Base-by-base conservation (phyloP, 2,329 filamentous ascomycete genomes). In the Calcarisporium arbuscula region DNA sequence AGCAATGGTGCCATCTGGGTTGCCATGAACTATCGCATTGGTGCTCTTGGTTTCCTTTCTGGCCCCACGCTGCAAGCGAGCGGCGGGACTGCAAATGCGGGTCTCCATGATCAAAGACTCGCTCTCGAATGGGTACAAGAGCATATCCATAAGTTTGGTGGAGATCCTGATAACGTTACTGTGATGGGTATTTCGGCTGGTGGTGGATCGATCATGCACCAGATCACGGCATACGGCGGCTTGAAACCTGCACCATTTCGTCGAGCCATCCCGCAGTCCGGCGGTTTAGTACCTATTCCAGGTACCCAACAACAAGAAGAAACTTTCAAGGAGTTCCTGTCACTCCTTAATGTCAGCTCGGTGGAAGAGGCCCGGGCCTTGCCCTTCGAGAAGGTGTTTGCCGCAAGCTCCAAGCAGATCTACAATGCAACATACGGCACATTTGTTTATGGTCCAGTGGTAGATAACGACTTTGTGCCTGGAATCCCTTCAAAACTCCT, bases 141-240 rank as follows among this genome's bases (percentile, higher is more conserved):
- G 8, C 23, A 47, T 8, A 46, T 47, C 22, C 11, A 30, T 11
- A 30, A 36, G 10, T 47, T 47, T 30, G 44, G 44, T 4, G 44
- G 44, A 3, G 41, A 47, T 33, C 70, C 75, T 0, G 53, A 57
- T 2, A 74, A 72, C 38, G 74, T 80, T 5, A 80, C 75, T 0
- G 71, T 81, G 19, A 77, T 70, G 65, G 77, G 77, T 5, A 27
- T 40, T 7, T 40, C 38, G 8, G 40, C 42, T n/a, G 40, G 42
- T 15, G 40, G 32, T 12, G 42, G 38, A 17, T 41, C 34, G n/a
- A 18, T 45, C 17, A 29, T 39, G 38, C 40, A 43, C 19, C 38
- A 45, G 9, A 36, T 44, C 32, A 44, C 40, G 10, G 40, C 40
- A 9, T 36, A 27, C 15, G 38, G 40, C 14, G 42, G 38, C 8